Evolutionary conservation across 2,329 filamentous ascomycete genomes (phyloP).

Genomic region (Aspergillus ochraceus): DNA sequence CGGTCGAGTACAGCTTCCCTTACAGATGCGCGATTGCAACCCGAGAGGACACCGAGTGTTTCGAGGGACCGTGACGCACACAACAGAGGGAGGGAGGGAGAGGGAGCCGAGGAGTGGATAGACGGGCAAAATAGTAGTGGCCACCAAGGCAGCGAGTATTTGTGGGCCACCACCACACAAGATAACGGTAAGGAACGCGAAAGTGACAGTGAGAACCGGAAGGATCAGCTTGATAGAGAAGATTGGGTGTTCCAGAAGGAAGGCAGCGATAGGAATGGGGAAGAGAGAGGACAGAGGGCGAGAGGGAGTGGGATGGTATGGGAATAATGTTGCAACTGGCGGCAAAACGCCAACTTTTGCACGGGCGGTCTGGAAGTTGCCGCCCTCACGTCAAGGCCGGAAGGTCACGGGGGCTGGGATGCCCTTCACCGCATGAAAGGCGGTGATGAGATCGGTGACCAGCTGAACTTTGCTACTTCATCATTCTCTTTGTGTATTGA

Average conservation of each 20-base stretch:
- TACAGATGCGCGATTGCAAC: background rate
- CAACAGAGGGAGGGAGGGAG: background rate
- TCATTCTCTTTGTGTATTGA: too few species aligned
- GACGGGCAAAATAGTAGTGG: constrained; percentile 7
- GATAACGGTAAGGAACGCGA: background rate
- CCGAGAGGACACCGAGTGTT: background rate
- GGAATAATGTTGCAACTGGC: constrained; percentile 20
- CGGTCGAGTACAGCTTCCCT: background rate
- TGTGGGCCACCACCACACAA: background rate
- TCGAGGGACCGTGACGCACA: background rate
- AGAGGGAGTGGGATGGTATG: constrained; percentile 7
- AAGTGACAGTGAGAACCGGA: background rate
- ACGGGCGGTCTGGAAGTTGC: constrained; percentile 36
- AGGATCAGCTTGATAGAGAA: background rate
- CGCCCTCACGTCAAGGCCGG: constrained; percentile 2
- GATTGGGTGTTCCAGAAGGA: background rate
- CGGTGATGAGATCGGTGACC: constrained; percentile 36
- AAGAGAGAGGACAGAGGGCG: background rate
- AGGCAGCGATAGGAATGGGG: background rate
- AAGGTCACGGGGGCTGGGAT: constrained; percentile 24
- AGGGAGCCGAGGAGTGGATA: constrained; percentile 4
- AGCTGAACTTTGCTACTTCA: background rate
- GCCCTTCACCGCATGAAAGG: constrained; percentile 41
- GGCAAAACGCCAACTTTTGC: constrained; percentile 34
- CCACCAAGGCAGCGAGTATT: constrained; percentile 1